phyloP scores from a whole-genome alignment of 768 basidiomycete species.

The Hebeloma cylindrosporum region DNA sequence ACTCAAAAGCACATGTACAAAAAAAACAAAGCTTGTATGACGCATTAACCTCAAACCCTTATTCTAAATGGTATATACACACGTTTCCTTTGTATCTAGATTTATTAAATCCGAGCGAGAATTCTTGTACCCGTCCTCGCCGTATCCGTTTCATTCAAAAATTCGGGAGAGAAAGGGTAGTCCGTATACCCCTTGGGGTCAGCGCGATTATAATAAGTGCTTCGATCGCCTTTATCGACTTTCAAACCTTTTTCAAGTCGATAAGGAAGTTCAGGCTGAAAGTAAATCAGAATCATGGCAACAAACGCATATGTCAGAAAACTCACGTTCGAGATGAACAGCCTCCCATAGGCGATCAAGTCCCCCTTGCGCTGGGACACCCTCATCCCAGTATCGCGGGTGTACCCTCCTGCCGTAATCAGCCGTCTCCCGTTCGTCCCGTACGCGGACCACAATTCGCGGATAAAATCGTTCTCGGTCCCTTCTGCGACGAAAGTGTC shows the following conservation, averaged over 20 bases:
- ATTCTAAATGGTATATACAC: too few relatives aligned
- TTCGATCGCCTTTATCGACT: constrained; percentile 13
- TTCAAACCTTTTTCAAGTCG: constrained; percentile 10
- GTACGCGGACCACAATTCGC: constrained; percentile 44
- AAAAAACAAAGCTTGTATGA: too few relatives aligned
- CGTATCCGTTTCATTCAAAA: constrained; percentile 5
- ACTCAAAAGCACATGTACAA: too few relatives aligned
- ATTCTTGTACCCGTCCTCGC: too few relatives aligned
- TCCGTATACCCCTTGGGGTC: constrained; percentile 16
- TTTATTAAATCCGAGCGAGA: too few relatives aligned
- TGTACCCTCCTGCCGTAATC: constrained; percentile 47
- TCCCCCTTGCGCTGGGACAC: constrained; percentile 35
- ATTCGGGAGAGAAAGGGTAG: constrained; percentile 15
- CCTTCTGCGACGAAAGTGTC: constrained; percentile 10
- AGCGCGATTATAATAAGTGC: constrained; percentile 8
- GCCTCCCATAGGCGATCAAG: constrained; percentile 31
- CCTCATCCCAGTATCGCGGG: constrained; percentile 37
- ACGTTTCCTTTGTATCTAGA: too few relatives aligned
- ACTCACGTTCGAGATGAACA: constrained; percentile 35
- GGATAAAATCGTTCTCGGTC: constrained; percentile 41
- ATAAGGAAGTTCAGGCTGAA: constrained; percentile 41
- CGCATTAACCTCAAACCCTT: too few relatives aligned
- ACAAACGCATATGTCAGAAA: background rate
- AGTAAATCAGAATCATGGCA: background rate
- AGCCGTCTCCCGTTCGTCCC: constrained; percentile 26